These are phyloP conservation scores for Leccinum subgranulosum DNA, from an alignment of 768 basidiomycete species.

Conservation along the genomic window DNA sequence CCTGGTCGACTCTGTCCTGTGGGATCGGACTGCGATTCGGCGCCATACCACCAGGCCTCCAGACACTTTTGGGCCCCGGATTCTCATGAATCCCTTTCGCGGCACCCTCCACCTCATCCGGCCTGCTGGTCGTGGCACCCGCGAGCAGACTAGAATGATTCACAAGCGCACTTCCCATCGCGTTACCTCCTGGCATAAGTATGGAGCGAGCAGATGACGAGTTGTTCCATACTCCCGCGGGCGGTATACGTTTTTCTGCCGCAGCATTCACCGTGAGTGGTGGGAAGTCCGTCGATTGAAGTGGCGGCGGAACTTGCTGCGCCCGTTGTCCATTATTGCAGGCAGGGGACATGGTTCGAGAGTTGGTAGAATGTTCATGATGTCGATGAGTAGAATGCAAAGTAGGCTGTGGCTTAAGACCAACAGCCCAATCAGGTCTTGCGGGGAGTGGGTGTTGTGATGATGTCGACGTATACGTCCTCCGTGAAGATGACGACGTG, in stretches of 20 bases:
- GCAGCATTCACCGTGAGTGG: conserved; percentile 49
- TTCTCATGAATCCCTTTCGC: conserved; percentile 43
- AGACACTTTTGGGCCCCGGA: conserved; percentile 33
- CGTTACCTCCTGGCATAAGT: conserved; percentile 41
- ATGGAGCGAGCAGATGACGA: conserved; percentile 49
- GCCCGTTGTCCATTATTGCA: conserved; percentile 34
- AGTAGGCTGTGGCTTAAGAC: conserved; percentile 73
- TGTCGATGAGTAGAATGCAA: conserved; percentile 53
- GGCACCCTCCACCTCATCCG: conserved; percentile 46
- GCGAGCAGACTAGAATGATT: conserved; percentile 33
- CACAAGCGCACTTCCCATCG: conserved; percentile 34
- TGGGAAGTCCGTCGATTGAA: conserved; percentile 68
- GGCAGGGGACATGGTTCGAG: conserved; percentile 40
- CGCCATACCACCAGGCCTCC: conserved; percentile 18
- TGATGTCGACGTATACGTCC: conserved; percentile 70
- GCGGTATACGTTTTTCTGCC: conserved; percentile 53
- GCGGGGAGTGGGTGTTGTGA: conserved; percentile 79
- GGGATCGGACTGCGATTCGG: conserved; percentile 16
- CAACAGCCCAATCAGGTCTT: conserved; percentile 88
- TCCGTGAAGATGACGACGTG: conserved; percentile 75
- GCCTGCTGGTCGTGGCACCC: conserved; percentile 19
- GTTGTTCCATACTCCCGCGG: conserved; percentile 71
- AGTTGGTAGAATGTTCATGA: conserved; percentile 44
- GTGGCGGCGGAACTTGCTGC: conserved; percentile 37
- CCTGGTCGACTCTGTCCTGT: conserved; percentile 26